These are phyloP conservation scores for Protostelium mycophagum DNA, from an alignment of 78 protist species.

Conservation along the genomic window DNA sequence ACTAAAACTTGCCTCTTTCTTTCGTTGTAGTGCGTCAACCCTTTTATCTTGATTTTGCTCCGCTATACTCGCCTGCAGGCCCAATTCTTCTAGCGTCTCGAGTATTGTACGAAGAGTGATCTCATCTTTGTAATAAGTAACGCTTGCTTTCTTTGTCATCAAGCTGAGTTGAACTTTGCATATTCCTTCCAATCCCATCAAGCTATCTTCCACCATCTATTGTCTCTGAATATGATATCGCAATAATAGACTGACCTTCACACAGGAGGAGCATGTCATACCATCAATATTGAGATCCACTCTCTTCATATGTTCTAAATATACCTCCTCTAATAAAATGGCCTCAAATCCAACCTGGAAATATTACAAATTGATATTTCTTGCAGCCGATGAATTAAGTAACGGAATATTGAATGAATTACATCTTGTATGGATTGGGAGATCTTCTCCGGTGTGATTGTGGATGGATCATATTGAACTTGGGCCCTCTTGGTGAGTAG, in stretches of 20 bases:
- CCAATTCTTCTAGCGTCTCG: too few species aligned
- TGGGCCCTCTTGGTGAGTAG: slow-evolving; percentile 46
- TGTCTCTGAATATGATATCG: background rate
- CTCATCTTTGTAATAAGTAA: too few species aligned
- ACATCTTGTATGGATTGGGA: slow-evolving; percentile 11
- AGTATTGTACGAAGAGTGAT: too few species aligned
- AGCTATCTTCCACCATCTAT: background rate
- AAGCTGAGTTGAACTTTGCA: background rate
- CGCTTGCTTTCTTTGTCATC: too few species aligned
- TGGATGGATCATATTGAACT: slow-evolving; percentile 13
- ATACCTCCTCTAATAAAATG: background rate
- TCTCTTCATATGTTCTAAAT: background rate
- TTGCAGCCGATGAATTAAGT: slow-evolving; percentile 29
- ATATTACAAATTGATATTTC: too few species aligned
- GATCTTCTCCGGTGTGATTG: slow-evolving; percentile 8
- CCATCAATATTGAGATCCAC: background rate
- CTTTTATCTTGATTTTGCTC: background rate
- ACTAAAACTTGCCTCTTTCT: background rate
- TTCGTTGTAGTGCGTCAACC: background rate
- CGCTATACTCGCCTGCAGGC: background rate
- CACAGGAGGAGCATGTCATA: too few species aligned
- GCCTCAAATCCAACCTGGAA: background rate
- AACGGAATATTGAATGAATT: slow-evolving; percentile 19
- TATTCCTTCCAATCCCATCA: background rate
- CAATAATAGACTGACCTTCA: too few species aligned